Base-by-base conservation (phyloP, 495 filamentous ascomycete species). In the Aspergillus steynii region DNA sequence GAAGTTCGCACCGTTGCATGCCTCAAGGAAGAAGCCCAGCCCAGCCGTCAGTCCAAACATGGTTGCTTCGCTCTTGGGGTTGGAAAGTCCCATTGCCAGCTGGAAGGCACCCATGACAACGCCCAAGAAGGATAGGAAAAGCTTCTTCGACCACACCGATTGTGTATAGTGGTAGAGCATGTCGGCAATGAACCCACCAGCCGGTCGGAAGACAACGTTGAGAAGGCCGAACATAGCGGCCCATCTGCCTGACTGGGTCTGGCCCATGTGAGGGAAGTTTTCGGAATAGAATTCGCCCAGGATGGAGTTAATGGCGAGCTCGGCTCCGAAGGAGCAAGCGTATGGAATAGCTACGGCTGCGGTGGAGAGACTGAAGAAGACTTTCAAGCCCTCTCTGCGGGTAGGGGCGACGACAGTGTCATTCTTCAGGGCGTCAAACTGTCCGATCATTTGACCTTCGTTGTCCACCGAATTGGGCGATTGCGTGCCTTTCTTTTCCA, bases 181-280 rank as follows among this genome's bases (percentile, higher is more conserved):
- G 62, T 97, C 93, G 2, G 85, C 81, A 12, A 92, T 61, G 15
- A 90, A 80, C 1, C 93, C 93, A 50, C 93, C 93, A 0, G 85
- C 65, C 0, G 93, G 93, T 1, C 93, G 83, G 57, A 83, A 90
- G 57, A 89, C 72, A 37, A 94, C 77, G 73, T 97, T 96, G 29
- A 97, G 77, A 53, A 97, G 87, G 9, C 93, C 93, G 69, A 96
- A 97, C 87, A 96, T 94, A 57, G 93, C 90, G 0, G 91, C 90
- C 87, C 89, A 96, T 64, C 85, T 82, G 2, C 90, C 85, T 6
- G 88, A 85, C 28, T 80, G 73, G 8, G 91, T 93, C 71, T 93
- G 90, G 5, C 83, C 83, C 52, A 96, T 86, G 12, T 71, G 53
- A 1, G 88, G 86, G 79, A 96, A 96, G 71, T 92, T 90, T 57